Evolutionary conservation across 139 green algal species (phyloP).

Genomic region (Auxenochlorella pyrenoidosa): DNA sequence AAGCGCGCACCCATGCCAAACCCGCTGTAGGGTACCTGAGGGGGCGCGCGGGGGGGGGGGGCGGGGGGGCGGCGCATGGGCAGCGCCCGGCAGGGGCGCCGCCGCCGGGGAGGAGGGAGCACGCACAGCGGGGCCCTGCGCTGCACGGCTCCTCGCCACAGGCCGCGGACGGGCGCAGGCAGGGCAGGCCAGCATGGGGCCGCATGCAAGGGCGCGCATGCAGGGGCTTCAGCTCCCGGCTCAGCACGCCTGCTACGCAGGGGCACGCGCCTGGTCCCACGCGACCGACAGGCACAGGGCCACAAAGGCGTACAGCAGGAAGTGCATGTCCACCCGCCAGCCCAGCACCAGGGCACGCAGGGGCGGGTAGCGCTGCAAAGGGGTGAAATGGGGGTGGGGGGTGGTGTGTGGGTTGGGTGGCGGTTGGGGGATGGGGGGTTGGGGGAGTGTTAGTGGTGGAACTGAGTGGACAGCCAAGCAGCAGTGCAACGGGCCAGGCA

Average conservation of each 20-base stretch:
- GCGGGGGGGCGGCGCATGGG: background rate
- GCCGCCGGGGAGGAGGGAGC: no score
- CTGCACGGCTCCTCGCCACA: no score
- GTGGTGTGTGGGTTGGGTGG: no score
- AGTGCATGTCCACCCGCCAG: constrained; percentile 60
- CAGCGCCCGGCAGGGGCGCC: no score
- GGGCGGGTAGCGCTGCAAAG: constrained; percentile 12
- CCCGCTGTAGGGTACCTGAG: constrained; percentile 78
- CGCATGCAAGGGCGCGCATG: no score
- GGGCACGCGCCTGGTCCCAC: constrained; percentile 70
- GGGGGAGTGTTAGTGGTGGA: no score
- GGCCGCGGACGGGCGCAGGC: no score
- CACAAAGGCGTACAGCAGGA: constrained; percentile 72
- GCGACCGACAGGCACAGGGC: constrained; percentile 67
- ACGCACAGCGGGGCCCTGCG: no score
- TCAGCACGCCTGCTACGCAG: no score
- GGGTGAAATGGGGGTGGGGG: background rate
- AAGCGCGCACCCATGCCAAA: constrained; percentile 81
- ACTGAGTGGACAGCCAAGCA: no score
- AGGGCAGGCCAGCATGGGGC: background rate
- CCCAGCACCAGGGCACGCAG: constrained; percentile 23
- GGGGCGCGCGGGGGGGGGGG: background rate
- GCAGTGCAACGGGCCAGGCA: background rate
- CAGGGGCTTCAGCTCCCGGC: no score
- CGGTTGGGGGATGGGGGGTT: no score